These are phyloP conservation scores for Lactarius tabidus DNA, from an alignment of 768 basidiomycete species.

Conservation along the genomic window DNA sequence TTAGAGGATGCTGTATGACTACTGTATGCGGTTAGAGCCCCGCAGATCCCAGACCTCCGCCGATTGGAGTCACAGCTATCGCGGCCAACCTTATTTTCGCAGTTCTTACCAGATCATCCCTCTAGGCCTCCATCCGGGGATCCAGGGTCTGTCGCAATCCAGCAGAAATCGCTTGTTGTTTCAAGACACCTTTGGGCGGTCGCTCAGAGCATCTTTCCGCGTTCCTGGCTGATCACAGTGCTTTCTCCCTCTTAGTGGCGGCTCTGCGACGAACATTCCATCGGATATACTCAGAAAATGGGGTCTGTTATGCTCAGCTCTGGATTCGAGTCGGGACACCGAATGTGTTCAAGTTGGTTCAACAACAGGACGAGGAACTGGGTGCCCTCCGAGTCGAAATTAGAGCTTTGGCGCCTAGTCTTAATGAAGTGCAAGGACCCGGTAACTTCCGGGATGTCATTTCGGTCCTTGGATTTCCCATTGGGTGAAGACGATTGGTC, in stretches of 20 bases:
- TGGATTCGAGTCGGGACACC: constrained; percentile 14
- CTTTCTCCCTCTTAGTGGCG: constrained; percentile 12
- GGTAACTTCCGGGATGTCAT: neutral
- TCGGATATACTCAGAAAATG: constrained; percentile 8
- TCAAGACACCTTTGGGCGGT: constrained; percentile 14
- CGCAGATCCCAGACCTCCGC: neutral
- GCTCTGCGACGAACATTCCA: constrained; percentile 11
- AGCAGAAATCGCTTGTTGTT: constrained; percentile 9
- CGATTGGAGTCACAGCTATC: constrained; percentile 1
- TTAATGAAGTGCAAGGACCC: neutral
- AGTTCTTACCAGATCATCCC: constrained; percentile 3
- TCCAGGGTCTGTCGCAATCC: neutral
- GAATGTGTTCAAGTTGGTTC: constrained; percentile 8
- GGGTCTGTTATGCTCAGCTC: constrained; percentile 14
- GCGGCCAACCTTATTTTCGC: neutral
- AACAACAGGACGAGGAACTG: constrained; percentile 2
- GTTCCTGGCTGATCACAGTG: neutral
- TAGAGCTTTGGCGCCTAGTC: constrained; percentile 16
- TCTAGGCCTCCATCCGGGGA: constrained; percentile 7
- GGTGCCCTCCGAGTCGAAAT: constrained; percentile 10
- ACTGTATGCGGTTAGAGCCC: neutral
- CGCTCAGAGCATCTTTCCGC: constrained; percentile 7
- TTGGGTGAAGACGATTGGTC: constrained; percentile 6
- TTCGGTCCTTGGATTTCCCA: constrained; percentile 7
- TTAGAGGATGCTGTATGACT: too few relatives aligned